Evolutionary conservation across 768 basidiomycete genomes (phyloP), one percentile per base, ranked within the genome.

Genomic region (Lactarius indigo): DNA sequence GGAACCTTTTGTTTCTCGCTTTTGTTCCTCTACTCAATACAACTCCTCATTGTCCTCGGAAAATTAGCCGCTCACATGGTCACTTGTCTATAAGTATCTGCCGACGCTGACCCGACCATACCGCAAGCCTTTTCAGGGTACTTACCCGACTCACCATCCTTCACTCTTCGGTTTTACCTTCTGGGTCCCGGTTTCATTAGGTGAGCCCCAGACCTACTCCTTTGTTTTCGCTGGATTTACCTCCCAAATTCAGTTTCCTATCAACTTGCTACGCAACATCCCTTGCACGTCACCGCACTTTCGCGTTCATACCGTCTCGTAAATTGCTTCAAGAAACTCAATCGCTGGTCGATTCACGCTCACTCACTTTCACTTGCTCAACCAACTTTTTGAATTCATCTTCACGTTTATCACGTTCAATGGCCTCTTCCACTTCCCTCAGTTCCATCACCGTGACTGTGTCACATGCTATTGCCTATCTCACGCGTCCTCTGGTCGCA

Each of bases 391-490:
- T 52, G 59, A 56, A 57, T 59, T 41, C 30, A 56, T 57, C 26
- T 41, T 50, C 50, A 70, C 61, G 58, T 56, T 63, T 52, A 52
- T 52, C 58, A 68, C 58, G 39, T 47, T 54, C 61, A 56, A 63
- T 70, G 59, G 42, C 62, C 28, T 64, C 65, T 52, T 68, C 61
- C 26, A 31, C 84, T 71, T 77, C 82, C 71, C 81, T 76, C 68
- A 60, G 71, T 47, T 69, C 75, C 72, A 85, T 93, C 76, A 80
- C 87, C 68, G 75, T 85, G 77, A 83, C 90, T 69, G 84, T 93
- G 75, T 82, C 88, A 66, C 88, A 92, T 72, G 87, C 87, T 75
- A 83, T 91, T 75, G 79, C 86, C 64, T 90, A 86, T 80, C 81
- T 93, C 75, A 91, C 88, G 42, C 82, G 83, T 39, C 85, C 88